These are phyloP conservation scores for Wickerhamiella australiensis DNA, from an alignment of 805 yeast genomes.

Conservation along the genomic window DNA sequence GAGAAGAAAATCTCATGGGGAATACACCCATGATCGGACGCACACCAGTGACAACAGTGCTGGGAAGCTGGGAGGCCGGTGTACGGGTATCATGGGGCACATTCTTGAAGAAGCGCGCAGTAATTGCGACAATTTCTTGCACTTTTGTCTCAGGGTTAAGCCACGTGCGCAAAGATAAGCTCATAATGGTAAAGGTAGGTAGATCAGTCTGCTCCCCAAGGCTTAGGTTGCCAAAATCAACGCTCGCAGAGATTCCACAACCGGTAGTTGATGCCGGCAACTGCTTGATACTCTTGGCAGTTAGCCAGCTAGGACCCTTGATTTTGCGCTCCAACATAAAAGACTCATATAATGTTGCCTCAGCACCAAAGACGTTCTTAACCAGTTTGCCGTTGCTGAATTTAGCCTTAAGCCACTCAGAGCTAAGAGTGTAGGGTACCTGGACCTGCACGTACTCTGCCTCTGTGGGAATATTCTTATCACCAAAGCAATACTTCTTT, in stretches of 20 bases:
- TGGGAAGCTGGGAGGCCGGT: conserved; percentile 47
- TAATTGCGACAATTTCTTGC: conserved; percentile 80
- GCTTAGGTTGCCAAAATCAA: conserved; percentile 32
- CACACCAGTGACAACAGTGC: conserved; percentile 55
- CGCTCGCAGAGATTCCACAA: conserved; percentile 63
- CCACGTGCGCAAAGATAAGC: conserved; percentile 68
- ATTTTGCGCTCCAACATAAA: conserved; percentile 71
- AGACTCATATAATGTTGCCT: conserved; percentile 63
- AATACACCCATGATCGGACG: conserved; percentile 55
- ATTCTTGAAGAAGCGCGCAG: conserved; percentile 57
- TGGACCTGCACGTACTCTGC: conserved; percentile 68
- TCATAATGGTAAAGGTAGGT: conserved; percentile 62
- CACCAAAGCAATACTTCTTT: conserved; percentile 81
- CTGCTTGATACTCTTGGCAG: conserved; percentile 53
- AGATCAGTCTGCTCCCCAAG: conserved; percentile 24
- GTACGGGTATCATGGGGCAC: conserved; percentile 58
- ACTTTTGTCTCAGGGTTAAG: conserved; percentile 61
- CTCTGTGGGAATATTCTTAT: conserved; percentile 57
- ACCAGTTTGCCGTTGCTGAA: conserved; percentile 37
- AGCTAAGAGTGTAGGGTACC: conserved; percentile 43
- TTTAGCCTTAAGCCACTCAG: conserved; percentile 22
- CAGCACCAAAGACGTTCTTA: conserved; percentile 76
- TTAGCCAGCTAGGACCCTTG: conserved; percentile 98
- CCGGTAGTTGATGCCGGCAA: conserved; percentile 55
- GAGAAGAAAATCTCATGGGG: conserved; percentile 56